Evolutionary conservation across 768 basidiomycete species (phyloP).

Genomic region (Amanita pallidorosea): DNA sequence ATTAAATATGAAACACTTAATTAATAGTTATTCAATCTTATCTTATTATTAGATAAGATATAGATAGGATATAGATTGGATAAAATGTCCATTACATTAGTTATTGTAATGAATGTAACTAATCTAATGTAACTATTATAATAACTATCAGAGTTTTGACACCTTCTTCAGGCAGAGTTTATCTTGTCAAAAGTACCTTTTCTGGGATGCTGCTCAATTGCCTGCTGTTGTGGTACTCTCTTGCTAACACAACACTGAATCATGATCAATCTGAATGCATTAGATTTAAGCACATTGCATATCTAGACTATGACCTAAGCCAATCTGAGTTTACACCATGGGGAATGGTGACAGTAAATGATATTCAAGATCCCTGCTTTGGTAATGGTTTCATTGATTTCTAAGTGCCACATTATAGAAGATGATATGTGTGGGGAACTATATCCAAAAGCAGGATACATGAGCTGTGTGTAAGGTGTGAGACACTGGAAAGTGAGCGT

Average conservation of each 20-base stretch:
- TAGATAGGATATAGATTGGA: no score
- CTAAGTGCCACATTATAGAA: not conserved
- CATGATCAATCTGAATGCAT: not conserved
- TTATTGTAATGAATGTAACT: no score
- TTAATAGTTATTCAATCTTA: no score
- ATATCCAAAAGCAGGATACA: no score
- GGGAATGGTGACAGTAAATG: constrained; percentile 72
- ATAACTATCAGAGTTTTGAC: no score
- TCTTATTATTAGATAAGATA: no score
- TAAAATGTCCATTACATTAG: no score
- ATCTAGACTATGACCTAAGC: constrained; percentile 85
- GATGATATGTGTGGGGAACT: no score
- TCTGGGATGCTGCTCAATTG: constrained; percentile 63
- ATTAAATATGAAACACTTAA: no score
- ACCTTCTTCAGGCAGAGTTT: constrained; percentile 25
- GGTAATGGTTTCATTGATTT: constrained; percentile 30
- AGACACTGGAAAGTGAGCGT: no score
- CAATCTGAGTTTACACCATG: constrained; percentile 90
- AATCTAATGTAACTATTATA: no score
- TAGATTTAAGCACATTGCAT: constrained; percentile 78
- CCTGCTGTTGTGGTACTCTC: constrained; percentile 41
- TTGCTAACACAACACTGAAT: not conserved
- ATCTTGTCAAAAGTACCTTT: constrained; percentile 78
- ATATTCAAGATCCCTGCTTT: constrained; percentile 57
- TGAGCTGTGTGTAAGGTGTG: no score